Base-by-base conservation (phyloP, 306 rosid species). In the Sindora glabra region DNA sequence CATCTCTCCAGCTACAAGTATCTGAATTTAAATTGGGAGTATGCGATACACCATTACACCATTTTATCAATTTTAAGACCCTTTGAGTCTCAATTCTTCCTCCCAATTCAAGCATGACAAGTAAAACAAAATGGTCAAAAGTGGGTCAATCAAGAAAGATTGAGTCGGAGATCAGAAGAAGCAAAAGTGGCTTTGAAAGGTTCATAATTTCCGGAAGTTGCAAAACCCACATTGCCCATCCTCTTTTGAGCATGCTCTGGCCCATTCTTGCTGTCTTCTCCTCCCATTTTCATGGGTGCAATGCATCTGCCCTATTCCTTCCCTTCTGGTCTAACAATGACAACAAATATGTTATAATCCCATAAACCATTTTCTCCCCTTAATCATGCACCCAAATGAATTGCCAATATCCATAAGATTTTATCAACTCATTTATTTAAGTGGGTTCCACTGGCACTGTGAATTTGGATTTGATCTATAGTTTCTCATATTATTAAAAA, bases 341-440 rank as follows among this genome's bases (percentile, higher is more conserved):
- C 76, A 69, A 68, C 60, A 70, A 47, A 70, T 54, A 55, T 38
- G n/a, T 12, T 62, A 46, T 49, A 59, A 42, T 55, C 60, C 41
- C 62, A 44, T 34, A 11, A 36, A 44, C 40, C n/a, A 55, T 32
- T 64, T 70, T 39, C 67, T 41, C 41, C 10, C 48, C 46, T 71
- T 83, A 83, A 83, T 88, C 98, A 86, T 88, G 70, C 90, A 70
- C 68, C 72, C 8, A 46, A 69, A 81, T 77, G 95, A 86, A 78
- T 84, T 74, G 95, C 86, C 96, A 83, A 74, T 87, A 77, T 92
- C 90, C 88, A 76, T 62, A 18, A 70, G 88, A 92, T 88, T 72
- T 83, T 38, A 45, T 76, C 62, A 53, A 62, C 69, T 65, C 69
- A 74, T 64, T 71, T 69, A 22, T 58, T 45, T 24, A 58, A 47